Percentiles rank a stretch among this genome's conserved stretches.
Conservation (phyloP, 2,329 filamentous ascomycete genomes). For the Pseudocercospora macadamiae region DNA sequence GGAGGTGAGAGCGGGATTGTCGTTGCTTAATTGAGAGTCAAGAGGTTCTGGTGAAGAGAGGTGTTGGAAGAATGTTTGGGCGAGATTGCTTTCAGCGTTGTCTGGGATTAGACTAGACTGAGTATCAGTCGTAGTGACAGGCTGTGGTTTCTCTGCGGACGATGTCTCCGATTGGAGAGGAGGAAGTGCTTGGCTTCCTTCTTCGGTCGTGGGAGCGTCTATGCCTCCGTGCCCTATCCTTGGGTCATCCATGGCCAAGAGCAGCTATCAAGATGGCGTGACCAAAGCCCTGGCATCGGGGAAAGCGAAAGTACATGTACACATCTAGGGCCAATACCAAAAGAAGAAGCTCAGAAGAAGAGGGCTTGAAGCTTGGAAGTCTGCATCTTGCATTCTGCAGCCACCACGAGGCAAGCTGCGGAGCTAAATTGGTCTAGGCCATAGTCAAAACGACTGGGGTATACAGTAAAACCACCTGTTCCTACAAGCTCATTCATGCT, state of each 20-base stretch:
- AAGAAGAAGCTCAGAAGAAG: background rate
- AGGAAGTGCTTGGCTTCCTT: too few relatives aligned
- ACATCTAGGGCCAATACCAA: background rate
- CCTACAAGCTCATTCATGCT: background rate
- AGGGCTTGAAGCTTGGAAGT: background rate
- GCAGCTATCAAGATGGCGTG: background rate
- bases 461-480: slow-evolving; percentile 2
- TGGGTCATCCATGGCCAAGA: too few relatives aligned
- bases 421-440: background rate
- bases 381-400: background rate
- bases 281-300: background rate
- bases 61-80: background rate
- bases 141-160: too few relatives aligned
- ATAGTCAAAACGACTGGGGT: background rate
- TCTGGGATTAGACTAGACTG: background rate
- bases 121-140: background rate
- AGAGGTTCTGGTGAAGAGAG: background rate
- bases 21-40: background rate
- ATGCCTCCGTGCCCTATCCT: too few relatives aligned
- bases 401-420: slow-evolving; percentile 1
- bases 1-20: background rate
- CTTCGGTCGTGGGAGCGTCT: too few relatives aligned
- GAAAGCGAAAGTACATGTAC: background rate
- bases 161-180: too few relatives aligned
- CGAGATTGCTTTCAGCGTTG: too few relatives aligned